Percentiles rank a stretch among this genome's conserved stretches.
Evolutionary conservation across 2,329 filamentous ascomycete species (phyloP).

Genomic region (Nothophaeocryptopus gaeumannii): DNA sequence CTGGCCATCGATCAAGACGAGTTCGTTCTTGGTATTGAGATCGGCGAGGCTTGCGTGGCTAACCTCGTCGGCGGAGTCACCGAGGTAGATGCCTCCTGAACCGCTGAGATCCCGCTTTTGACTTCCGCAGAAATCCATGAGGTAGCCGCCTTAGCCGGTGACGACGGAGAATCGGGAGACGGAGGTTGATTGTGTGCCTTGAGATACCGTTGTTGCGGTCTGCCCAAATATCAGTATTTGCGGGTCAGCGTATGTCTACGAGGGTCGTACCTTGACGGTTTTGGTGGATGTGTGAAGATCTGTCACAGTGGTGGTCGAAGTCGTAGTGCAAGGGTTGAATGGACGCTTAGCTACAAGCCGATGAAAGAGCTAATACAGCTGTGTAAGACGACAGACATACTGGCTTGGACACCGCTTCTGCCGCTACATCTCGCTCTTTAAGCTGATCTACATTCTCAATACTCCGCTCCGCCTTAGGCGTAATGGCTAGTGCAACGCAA

Average conservation of each 20-base stretch:
- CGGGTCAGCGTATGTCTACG: too few species aligned
- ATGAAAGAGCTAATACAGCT: not conserved
- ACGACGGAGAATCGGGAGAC: not conserved
- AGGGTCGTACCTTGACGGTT: too few species aligned
- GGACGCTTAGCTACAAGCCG: not conserved
- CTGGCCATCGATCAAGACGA: not conserved
- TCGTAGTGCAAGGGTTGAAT: not conserved
- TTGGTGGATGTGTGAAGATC: not conserved
- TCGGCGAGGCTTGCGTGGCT: not conserved
- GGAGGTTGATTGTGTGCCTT: not conserved
- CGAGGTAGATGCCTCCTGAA: not conserved
- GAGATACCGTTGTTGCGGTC: not conserved
- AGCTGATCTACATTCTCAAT: too few species aligned
- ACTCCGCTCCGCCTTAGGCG: too few species aligned
- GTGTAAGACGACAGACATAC: not conserved
- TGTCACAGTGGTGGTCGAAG: not conserved
- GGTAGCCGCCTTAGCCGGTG: not conserved
- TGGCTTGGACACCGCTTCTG: not conserved
- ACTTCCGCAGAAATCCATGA: not conserved
- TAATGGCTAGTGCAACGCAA: too few species aligned
- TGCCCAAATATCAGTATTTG: not conserved
- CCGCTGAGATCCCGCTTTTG: not conserved
- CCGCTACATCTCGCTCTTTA: not conserved
- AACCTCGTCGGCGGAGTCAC: not conserved
- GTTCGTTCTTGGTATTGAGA: not conserved